Percentiles rank a stretch among this genome's conserved stretches.
phyloP scores from a whole-genome alignment of 306 rosid species.

The Rosa lucieae region DNA sequence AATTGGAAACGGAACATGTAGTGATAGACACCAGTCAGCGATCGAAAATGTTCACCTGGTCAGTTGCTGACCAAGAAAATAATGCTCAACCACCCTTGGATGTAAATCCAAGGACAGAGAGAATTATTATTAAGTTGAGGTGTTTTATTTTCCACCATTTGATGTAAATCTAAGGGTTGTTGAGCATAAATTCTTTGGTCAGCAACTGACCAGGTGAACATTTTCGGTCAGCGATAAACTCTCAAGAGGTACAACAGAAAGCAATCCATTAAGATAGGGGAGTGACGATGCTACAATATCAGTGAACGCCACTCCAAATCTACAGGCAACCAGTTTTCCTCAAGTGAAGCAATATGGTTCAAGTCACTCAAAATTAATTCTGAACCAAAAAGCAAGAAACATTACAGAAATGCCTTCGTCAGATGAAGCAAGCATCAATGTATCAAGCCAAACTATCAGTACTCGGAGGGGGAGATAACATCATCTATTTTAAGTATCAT shows the following conservation, averaged over 20 bases:
- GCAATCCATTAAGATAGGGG: conserved; percentile 17
- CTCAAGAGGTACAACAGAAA: not conserved
- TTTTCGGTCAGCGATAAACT: not conserved
- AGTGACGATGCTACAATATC: conserved; percentile 27
- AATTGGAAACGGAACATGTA: not conserved
- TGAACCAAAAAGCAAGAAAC: conserved; percentile 20
- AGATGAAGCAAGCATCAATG: conserved; percentile 11
- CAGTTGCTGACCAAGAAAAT: too few relatives aligned
- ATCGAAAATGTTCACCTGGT: too few relatives aligned
- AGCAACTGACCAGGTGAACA: too few relatives aligned
- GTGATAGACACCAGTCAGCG: not conserved
- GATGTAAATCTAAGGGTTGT: too few relatives aligned
- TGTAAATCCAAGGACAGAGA: too few relatives aligned
- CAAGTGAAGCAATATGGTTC: conserved; percentile 20
- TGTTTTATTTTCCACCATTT: too few relatives aligned
- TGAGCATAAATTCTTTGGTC: too few relatives aligned
- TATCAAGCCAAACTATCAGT: conserved; percentile 32
- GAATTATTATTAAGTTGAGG: too few relatives aligned
- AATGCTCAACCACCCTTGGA: too few relatives aligned
- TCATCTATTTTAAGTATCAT: conserved; percentile 96
- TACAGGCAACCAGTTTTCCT: conserved; percentile 24
- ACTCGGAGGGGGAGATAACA: conserved; percentile 77
- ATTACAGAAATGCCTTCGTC: conserved; percentile 15
- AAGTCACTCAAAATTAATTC: conserved; percentile 22
- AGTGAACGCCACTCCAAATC: conserved; percentile 41